Conservation (phyloP, 192 early-diverging fungal species). For the Linnemannia schmuckeri region DNA sequence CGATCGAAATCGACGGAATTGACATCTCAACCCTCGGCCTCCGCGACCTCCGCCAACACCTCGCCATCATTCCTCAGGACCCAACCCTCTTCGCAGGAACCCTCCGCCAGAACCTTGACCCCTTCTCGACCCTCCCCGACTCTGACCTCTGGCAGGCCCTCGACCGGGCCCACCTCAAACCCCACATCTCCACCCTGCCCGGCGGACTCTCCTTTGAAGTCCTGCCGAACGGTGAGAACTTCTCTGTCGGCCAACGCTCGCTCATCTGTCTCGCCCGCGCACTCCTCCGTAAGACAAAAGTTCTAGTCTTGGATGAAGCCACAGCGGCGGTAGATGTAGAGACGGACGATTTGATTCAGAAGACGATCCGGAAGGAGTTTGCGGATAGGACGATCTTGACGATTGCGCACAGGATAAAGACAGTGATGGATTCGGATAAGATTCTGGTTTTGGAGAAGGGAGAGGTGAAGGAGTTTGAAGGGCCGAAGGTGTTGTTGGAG, state of each 20-base stretch:
- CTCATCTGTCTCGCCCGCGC: constrained; percentile 82
- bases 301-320: constrained; percentile 62
- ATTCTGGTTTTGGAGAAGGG: constrained; percentile 77
- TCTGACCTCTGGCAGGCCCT: constrained; percentile 79
- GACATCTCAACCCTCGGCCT: constrained; percentile 75
- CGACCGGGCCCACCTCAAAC: constrained; percentile 76
- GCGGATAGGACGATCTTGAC: constrained; percentile 85
- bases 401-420: constrained; percentile 92
- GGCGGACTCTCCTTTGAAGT: constrained; percentile 79
- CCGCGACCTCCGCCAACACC: constrained; percentile 64
- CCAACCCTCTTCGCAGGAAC: constrained; percentile 75
- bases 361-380: constrained; percentile 85
- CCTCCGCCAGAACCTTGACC: constrained; percentile 72
- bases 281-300: constrained; percentile 71
- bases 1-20: constrained; percentile 70
- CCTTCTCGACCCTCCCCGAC: constrained; percentile 64
- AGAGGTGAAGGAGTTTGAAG: constrained; percentile 63
- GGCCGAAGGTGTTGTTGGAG: constrained; percentile 52
- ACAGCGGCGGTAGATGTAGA: constrained; percentile 83
- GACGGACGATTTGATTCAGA: constrained; percentile 90
- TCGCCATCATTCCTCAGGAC: constrained; percentile 88
- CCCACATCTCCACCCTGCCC: constrained; percentile 71
- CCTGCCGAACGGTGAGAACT: constrained; percentile 86
- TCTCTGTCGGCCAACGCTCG: constrained; percentile 86
- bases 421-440: constrained; percentile 88